phyloP scores from a whole-genome alignment of 768 basidiomycete genomes.

The Cubamyces lactineus region DNA sequence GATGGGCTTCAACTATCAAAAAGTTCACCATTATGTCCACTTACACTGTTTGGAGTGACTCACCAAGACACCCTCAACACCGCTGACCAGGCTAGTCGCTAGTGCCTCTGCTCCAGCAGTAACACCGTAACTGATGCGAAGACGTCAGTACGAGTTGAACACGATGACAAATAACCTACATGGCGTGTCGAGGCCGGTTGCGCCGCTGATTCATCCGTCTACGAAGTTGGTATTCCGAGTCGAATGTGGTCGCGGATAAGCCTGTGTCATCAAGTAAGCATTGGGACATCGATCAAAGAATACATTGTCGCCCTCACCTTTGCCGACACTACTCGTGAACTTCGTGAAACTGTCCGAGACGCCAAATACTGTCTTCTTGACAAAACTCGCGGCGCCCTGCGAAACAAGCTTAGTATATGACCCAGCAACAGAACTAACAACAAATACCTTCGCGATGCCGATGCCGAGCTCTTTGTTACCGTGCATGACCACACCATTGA shows the following conservation, averaged over 20 bases:
- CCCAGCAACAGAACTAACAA: background rate
- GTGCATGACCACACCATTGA: slow-evolving; percentile 94
- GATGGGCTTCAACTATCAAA: slow-evolving; percentile 84
- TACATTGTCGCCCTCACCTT: slow-evolving; percentile 56
- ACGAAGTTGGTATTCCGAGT: slow-evolving; percentile 91
- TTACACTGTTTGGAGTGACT: slow-evolving; percentile 27
- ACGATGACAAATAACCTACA: slow-evolving; percentile 53
- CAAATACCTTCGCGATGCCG: slow-evolving; percentile 84
- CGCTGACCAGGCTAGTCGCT: slow-evolving; percentile 92
- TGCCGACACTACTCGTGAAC: slow-evolving; percentile 95
- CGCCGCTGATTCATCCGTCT: slow-evolving; percentile 87
- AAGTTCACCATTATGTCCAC: background rate
- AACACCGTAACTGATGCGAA: slow-evolving; percentile 78
- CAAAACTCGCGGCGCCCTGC: slow-evolving; percentile 96
- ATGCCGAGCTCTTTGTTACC: slow-evolving; percentile 94
- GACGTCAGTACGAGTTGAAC: background rate
- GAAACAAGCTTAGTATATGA: background rate
- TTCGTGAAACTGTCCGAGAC: slow-evolving; percentile 97
- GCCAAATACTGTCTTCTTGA: slow-evolving; percentile 98
- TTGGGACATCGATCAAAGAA: background rate
- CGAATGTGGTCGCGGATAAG: slow-evolving; percentile 94
- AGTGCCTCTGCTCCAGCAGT: slow-evolving; percentile 93
- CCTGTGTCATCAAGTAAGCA: slow-evolving; percentile 48
- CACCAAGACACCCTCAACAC: slow-evolving; percentile 93
- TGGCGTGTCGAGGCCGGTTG: slow-evolving; percentile 95